These are phyloP conservation scores for Tricholoma furcatifolium DNA, from an alignment of 768 basidiomycete species.

Conservation along the genomic window DNA sequence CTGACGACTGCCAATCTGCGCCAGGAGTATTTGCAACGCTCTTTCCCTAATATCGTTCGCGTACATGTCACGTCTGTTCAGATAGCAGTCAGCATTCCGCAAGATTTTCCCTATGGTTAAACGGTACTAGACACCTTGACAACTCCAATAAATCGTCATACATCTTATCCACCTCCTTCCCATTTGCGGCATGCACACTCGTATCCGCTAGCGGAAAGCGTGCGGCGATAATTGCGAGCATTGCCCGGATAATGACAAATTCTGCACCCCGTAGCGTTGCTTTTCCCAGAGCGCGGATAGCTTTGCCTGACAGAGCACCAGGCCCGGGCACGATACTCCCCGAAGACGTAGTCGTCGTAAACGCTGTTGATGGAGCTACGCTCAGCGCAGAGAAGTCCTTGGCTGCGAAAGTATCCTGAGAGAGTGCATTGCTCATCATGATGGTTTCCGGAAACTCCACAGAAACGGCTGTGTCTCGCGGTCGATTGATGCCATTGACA, in stretches of 20 bases:
- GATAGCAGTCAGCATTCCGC: background rate
- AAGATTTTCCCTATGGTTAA: background rate
- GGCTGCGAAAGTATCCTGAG: too few species aligned
- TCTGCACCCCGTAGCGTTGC: conserved; percentile 24
- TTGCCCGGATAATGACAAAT: conserved; percentile 20
- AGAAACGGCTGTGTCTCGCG: too few species aligned
- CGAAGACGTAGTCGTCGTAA: conserved; percentile 7
- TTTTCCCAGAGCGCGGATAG: conserved; percentile 25
- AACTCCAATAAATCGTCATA: conserved; percentile 28
- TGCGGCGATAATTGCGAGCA: conserved; percentile 16
- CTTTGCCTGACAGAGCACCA: conserved; percentile 25
- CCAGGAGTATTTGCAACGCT: conserved; percentile 9
- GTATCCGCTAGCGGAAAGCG: conserved; percentile 6
- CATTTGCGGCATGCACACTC: conserved; percentile 1
- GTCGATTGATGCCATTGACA: too few species aligned
- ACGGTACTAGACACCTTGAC: conserved; percentile 19
- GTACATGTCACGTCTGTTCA: conserved; percentile 6
- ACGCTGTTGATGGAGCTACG: background rate
- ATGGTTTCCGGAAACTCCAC: too few species aligned
- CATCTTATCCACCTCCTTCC: conserved; percentile 17
- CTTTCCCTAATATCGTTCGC: background rate
- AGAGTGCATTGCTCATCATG: too few species aligned
- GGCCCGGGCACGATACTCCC: conserved; percentile 20
- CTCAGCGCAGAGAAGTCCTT: too few species aligned
- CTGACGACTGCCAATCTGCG: conserved; percentile 9